Percentiles rank a stretch among this genome's conserved stretches.
Conservation (phyloP, 2,329 filamentous ascomycete genomes). For the Colletotrichum somersetense region DNA sequence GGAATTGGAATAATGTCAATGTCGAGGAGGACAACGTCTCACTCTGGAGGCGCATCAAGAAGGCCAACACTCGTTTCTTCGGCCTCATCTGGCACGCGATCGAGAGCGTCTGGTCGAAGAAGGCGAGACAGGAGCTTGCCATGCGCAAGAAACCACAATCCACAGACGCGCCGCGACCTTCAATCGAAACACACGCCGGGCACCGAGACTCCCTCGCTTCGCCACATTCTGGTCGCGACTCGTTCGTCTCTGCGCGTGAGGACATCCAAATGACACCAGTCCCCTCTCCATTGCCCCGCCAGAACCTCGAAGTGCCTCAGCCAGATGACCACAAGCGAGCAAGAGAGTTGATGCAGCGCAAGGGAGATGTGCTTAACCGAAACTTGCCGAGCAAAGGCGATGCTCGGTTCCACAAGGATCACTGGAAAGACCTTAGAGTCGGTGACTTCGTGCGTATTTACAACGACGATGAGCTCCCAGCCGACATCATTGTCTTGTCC, state of each 20-base stretch:
- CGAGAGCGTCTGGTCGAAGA: conserved; percentile 63
- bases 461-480: conserved; percentile 94
- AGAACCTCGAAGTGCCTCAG: conserved; percentile 55
- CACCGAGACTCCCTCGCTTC: conserved; percentile 66
- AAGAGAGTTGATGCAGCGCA: conserved; percentile 58
- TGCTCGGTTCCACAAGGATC: conserved; percentile 90
- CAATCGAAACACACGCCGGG: conserved; percentile 71
- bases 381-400: conserved; percentile 73
- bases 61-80: conserved; percentile 77
- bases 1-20: conserved; percentile 94
- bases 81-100: conserved; percentile 65
- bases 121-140: conserved; percentile 62
- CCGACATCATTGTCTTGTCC: conserved; percentile 90
- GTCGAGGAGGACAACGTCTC: conserved; percentile 89
- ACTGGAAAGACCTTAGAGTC: conserved; percentile 95
- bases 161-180: conserved; percentile 64
- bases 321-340: conserved; percentile 51
- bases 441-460: conserved; percentile 97
- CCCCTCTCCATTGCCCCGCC: conserved; percentile 77
- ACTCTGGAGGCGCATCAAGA: conserved; percentile 89
- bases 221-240: conserved; percentile 56
- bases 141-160: conserved; percentile 59
- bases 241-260: conserved; percentile 68
- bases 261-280: conserved; percentile 98
- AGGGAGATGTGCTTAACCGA: conserved; percentile 78